Evolutionary conservation across 208 protist genomes (phyloP).

Genomic region (Acanthamoeba lenticulata): DNA sequence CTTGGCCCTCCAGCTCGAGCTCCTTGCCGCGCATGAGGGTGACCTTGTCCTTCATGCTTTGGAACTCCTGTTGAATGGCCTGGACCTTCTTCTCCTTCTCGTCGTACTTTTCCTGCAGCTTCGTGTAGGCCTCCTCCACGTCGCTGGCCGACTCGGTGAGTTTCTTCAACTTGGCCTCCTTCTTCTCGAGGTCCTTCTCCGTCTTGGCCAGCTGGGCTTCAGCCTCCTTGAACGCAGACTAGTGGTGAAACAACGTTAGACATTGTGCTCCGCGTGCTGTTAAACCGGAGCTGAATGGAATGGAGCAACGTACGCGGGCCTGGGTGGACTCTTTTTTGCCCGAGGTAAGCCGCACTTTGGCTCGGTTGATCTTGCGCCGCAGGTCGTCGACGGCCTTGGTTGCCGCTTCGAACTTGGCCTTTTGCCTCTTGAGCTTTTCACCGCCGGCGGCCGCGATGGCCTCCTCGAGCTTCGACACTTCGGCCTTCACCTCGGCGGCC

Average conservation of each 20-base stretch:
- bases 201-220: constrained; percentile 15
- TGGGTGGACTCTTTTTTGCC: constrained; percentile 19
- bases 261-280: neutral
- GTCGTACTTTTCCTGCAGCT: constrained; percentile 72
- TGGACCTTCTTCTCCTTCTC: constrained; percentile 78
- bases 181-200: constrained; percentile 80
- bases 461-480: constrained; percentile 89
- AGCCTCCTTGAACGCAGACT: constrained; percentile 10
- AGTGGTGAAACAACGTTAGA: neutral
- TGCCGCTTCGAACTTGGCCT: constrained; percentile 73
- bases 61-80: constrained; percentile 52
- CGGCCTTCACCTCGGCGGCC: constrained; percentile 83
- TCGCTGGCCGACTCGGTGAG: constrained; percentile 77
- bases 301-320: neutral
- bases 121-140: constrained; percentile 80
- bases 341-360: constrained; percentile 6
- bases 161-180: constrained; percentile 87
- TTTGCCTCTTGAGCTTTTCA: constrained; percentile 72
- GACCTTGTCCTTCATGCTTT: constrained; percentile 70
- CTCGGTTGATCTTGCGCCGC: constrained; percentile 13
- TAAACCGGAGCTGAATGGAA: neutral
- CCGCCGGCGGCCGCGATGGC: constrained; percentile 83
- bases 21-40: constrained; percentile 18
- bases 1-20: constrained; percentile 73
- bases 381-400: constrained; percentile 69